A percentile compares a stretch with the other conserved stretches of the same genome.
Evolutionary conservation across 2,329 filamentous ascomycete genomes (phyloP).

Genomic region (Pseudocercospora musae): DNA sequence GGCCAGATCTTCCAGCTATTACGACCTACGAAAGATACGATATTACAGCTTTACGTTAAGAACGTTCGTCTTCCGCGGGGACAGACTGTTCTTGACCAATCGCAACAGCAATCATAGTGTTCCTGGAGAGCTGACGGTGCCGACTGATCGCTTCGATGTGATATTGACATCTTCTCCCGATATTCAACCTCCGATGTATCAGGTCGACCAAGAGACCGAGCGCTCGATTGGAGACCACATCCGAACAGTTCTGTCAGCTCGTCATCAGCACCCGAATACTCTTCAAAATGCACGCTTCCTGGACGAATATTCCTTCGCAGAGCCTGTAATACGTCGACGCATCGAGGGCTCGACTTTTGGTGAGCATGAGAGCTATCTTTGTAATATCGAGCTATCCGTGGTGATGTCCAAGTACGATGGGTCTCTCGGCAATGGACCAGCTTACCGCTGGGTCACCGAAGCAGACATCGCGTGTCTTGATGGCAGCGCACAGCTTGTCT

Average conservation of each 20-base stretch:
- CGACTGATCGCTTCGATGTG: slow-evolving; percentile 12
- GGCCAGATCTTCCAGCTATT: background rate
- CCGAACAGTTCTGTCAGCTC: slow-evolving; percentile 5
- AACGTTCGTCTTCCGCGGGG: slow-evolving; percentile 10
- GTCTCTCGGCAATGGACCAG: slow-evolving; percentile 9
- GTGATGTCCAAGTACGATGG: slow-evolving; percentile 15
- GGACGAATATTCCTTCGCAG: slow-evolving; percentile 7
- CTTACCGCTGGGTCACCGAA: slow-evolving; percentile 9
- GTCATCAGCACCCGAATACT: slow-evolving; percentile 11
- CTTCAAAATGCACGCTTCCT: slow-evolving; percentile 11
- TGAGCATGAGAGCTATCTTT: slow-evolving; percentile 5
- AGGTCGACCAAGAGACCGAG: slow-evolving; percentile 7
- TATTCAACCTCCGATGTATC: background rate
- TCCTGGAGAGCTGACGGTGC: slow-evolving; percentile 8
- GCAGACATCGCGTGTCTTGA: background rate
- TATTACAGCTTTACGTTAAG: slow-evolving; percentile 13
- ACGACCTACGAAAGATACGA: slow-evolving; percentile 6
- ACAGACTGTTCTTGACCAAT: slow-evolving; percentile 11
- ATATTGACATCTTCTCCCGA: background rate
- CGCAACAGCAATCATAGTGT: slow-evolving; percentile 4
- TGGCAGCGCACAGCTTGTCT: background rate
- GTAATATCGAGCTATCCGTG: slow-evolving; percentile 8
- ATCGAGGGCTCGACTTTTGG: slow-evolving; percentile 8
- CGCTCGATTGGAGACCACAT: slow-evolving; percentile 7
- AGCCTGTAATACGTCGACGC: slow-evolving; percentile 5